Evolutionary conservation across 169 alveolate species (phyloP).

Genomic region (Cryptosporidium felis): DNA sequence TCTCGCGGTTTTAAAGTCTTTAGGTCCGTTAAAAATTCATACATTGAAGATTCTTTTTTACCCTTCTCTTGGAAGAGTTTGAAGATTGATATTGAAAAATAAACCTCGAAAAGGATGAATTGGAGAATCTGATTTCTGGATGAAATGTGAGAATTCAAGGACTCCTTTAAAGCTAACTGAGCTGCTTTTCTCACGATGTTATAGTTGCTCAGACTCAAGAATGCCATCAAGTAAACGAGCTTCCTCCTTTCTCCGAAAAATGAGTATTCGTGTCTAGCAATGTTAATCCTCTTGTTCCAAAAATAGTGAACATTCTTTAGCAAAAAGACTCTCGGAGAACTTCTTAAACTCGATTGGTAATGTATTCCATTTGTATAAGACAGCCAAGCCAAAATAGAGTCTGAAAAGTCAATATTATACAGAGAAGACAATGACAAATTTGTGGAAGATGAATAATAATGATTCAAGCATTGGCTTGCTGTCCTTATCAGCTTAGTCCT

Average conservation of each 20-base stretch:
- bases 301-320: constrained; percentile 40
- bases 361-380: constrained; percentile 48
- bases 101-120: constrained; percentile 31
- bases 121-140: constrained; percentile 20
- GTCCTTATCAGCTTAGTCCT: constrained; percentile 12
- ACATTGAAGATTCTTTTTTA: not conserved
- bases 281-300: constrained; percentile 61
- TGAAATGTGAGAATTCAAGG: constrained; percentile 33
- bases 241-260: constrained; percentile 30
- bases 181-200: constrained; percentile 35
- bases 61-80: not conserved
- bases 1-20: not conserved
- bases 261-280: constrained; percentile 25
- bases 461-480: constrained; percentile 36
- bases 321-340: constrained; percentile 39
- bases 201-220: constrained; percentile 46
- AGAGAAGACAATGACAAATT: constrained; percentile 56
- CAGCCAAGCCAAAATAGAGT: constrained; percentile 43
- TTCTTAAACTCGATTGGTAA: constrained; percentile 22
- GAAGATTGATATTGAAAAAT: not conserved
- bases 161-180: constrained; percentile 27
- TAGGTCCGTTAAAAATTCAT: not conserved
- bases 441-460: constrained; percentile 44
- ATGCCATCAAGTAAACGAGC: not conserved
- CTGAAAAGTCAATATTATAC: constrained; percentile 46